Percentiles rank a stretch among this genome's conserved stretches.
Conservation (phyloP, 1,284 basidiomycete species). For the Irpex rosettiformis region DNA sequence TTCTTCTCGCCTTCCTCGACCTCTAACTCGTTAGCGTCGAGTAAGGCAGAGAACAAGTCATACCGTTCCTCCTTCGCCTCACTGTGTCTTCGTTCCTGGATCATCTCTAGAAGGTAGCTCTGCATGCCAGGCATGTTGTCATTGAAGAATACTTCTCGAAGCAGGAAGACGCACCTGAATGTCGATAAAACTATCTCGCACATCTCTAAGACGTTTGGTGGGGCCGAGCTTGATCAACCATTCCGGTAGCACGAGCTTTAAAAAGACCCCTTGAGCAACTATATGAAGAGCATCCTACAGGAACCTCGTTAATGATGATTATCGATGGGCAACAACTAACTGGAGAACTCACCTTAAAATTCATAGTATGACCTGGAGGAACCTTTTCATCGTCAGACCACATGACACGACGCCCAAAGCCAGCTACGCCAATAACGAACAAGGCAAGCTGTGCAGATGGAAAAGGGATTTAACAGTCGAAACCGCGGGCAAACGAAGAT, state of each 20-base stretch:
- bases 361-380: constrained; percentile 46
- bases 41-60: constrained; percentile 54
- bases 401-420: constrained; percentile 51
- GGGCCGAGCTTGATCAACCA: constrained; percentile 36
- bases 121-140: constrained; percentile 20
- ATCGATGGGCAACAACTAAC: background rate
- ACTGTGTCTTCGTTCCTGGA: constrained; percentile 36
- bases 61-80: constrained; percentile 40
- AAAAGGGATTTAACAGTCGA: background rate
- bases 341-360: constrained; percentile 41
- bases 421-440: constrained; percentile 53
- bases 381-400: constrained; percentile 43
- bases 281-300: constrained; percentile 41
- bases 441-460: constrained; percentile 43
- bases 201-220: constrained; percentile 34
- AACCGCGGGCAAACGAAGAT: background rate
- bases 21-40: constrained; percentile 43
- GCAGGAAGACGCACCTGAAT: constrained; percentile 34
- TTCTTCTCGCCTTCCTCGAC: constrained; percentile 28
- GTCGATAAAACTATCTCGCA: constrained; percentile 43
- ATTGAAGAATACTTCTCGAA: background rate
- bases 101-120: constrained; percentile 57
- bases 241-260: constrained; percentile 42
- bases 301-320: background rate
- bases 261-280: constrained; percentile 40